Base-by-base conservation (phyloP, 225 moss, liverwort and hornwort species). In the Sphagnum tenellum region DNA sequence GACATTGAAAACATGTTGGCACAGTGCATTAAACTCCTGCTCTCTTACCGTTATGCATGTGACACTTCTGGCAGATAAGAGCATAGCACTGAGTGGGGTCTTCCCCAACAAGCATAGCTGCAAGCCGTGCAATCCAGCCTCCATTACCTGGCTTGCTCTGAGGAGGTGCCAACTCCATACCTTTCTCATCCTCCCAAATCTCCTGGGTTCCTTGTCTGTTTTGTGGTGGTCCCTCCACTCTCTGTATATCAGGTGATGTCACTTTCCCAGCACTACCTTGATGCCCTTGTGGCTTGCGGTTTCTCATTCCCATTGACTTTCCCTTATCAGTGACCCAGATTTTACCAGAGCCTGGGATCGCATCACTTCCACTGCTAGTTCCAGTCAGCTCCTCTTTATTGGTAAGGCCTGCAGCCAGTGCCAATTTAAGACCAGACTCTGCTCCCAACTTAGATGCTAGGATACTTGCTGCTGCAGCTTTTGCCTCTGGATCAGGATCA, bases 101-200 rank as follows among this genome's bases (percentile, higher is more conserved):
- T 85, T 98, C 96, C 46, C 96, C 96, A 55, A 98, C 96, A 46
- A 98, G 96, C 92, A 98, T 89, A 47, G 96, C 96, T 70, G 96
- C 96, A 72, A 98, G 63, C 63, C 92, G 81, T 55, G 92, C 89
- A 56, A 98, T 60, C 92, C 96, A 98, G 12, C 96, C 96, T 47
- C 89, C 93, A 68, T 87, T 89, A 68, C 70, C 82, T 29, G 90
- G 83, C 65, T 73, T 77, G 51, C 77, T 81, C 56, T 82, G 88
- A 46, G 88, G 75, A 71, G 85, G 85, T 64, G 75, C 77, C 10
- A 92, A 84, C 72, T 90, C 89, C 76, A 79, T 79, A 51, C 79
- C 78, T 76, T 94, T 81, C 69, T 89, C 76, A 29, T 29, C 29
- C 29, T 29, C 29, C 77, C 78, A 65, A 7, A 75, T 57, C 76